Evolutionary conservation across 129 eudicot genomes (phyloP).

Genomic region (Artemisia tridentata): DNA sequence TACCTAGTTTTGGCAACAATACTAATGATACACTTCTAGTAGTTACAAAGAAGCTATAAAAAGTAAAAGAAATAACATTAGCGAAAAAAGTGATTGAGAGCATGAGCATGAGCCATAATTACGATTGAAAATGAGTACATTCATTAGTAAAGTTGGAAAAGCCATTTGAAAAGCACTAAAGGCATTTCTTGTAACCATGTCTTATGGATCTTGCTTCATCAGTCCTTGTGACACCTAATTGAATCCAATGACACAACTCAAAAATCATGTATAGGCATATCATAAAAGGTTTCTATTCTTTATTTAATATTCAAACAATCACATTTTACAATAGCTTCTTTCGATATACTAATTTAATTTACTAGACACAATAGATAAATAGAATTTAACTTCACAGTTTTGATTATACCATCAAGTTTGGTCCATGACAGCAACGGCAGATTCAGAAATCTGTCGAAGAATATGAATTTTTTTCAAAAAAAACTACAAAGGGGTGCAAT

Average conservation of each 20-base stretch:
- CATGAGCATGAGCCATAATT: conserved; percentile 29
- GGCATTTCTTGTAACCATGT: conserved; percentile 29
- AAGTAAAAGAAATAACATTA: background rate
- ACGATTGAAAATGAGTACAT: conserved; percentile 30
- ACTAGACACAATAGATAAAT: background rate
- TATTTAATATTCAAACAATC: background rate
- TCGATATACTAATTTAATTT: no score
- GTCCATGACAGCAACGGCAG: no score
- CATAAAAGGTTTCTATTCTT: background rate
- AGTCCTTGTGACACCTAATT: conserved; percentile 22
- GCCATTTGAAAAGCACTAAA: conserved; percentile 28
- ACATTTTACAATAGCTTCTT: background rate
- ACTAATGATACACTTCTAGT: no score
- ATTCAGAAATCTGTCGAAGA: no score
- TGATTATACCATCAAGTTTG: no score
- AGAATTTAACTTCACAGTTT: background rate
- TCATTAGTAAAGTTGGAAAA: conserved; percentile 44
- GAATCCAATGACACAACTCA: conserved; percentile 31
- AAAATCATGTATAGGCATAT: conserved; percentile 1
- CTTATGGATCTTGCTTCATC: conserved; percentile 34
- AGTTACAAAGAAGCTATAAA: background rate
- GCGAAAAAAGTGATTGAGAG: conserved; percentile 30
- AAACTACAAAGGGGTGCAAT: no score
- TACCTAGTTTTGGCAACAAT: no score
- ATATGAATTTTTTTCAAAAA: no score